Conservation (phyloP, 306 rosid species). For the Gastrolobium villosum region DNA sequence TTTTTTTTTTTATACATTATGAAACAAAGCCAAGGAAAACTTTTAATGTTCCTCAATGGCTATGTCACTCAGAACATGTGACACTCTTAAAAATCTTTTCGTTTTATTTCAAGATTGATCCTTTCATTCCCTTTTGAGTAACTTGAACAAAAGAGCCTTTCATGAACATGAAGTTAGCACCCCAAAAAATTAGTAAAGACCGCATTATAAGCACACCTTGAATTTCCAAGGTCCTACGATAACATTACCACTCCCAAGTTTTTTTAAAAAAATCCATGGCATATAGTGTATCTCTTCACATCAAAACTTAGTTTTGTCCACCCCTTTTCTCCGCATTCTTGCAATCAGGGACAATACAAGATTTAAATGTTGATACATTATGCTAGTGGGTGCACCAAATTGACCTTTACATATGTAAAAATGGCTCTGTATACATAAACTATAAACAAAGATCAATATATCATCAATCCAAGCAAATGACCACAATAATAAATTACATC, state of each 20-base stretch:
- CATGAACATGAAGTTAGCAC: not conserved
- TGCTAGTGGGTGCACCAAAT: not conserved
- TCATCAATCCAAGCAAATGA: conserved; percentile 29
- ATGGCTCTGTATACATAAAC: not conserved
- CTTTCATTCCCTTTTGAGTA: not conserved
- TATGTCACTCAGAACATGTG: not conserved
- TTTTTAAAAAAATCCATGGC: not conserved
- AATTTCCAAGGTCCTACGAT: conserved; percentile 1
- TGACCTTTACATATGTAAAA: conserved; percentile 24
- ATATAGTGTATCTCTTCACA: not conserved
- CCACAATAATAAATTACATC: conserved; percentile 36
- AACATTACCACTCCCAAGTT: too few relatives aligned
- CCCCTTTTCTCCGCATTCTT: not conserved
- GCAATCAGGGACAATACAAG: not conserved
- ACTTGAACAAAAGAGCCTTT: conserved; percentile 13
- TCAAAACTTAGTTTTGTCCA: not conserved
- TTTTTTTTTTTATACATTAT: not conserved
- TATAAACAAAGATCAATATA: conserved; percentile 40
- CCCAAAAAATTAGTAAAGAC: not conserved
- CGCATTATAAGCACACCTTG: not conserved
- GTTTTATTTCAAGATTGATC: not conserved
- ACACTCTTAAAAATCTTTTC: not conserved
- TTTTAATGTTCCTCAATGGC: not conserved
- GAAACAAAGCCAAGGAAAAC: not conserved
- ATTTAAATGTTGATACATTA: not conserved